phyloP scores from a whole-genome alignment of 371 early-diverging fungal genomes.

The Smittium culicis region DNA sequence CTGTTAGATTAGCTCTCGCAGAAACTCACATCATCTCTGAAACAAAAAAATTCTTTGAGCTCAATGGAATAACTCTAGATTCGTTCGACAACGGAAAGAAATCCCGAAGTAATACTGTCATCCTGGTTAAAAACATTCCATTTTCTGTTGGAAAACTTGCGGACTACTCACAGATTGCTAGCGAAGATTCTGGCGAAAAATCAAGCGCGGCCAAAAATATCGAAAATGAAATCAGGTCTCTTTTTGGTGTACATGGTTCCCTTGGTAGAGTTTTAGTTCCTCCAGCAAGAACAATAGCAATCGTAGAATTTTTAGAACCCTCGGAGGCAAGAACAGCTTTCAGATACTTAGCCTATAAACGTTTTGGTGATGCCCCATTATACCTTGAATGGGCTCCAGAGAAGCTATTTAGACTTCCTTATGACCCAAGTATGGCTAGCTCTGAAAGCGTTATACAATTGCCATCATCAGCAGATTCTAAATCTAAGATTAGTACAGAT shows the following conservation, averaged over 20 bases:
- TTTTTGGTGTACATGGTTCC: conserved; percentile 75
- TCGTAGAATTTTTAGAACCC: conserved; percentile 81
- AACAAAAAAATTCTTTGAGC: conserved; percentile 78
- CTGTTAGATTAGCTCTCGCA: conserved; percentile 85
- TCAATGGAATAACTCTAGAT: conserved; percentile 67
- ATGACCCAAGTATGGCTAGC: conserved; percentile 30
- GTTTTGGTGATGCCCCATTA: conserved; percentile 75
- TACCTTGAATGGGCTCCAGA: conserved; percentile 90
- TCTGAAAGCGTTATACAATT: not conserved
- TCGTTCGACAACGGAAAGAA: conserved; percentile 45
- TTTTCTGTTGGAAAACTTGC: conserved; percentile 22
- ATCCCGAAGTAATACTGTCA: conserved; percentile 71
- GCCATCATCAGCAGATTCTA: not conserved
- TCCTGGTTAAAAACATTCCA: conserved; percentile 90
- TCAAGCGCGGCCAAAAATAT: conserved; percentile 26
- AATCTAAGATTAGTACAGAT: not conserved
- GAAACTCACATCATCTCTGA: conserved; percentile 90
- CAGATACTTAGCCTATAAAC: conserved; percentile 70
- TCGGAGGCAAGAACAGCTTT: conserved; percentile 87
- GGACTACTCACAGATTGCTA: not conserved
- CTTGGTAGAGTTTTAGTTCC: conserved; percentile 82
- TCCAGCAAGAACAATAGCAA: conserved; percentile 85
- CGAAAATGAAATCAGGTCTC: conserved; percentile 57
- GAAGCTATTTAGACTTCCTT: conserved; percentile 54
- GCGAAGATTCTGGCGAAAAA: not conserved